Evolutionary conservation across 192 early-diverging fungal genomes (phyloP), one percentile per base, ranked within the genome.

Genomic region (Coemansia sp.): DNA sequence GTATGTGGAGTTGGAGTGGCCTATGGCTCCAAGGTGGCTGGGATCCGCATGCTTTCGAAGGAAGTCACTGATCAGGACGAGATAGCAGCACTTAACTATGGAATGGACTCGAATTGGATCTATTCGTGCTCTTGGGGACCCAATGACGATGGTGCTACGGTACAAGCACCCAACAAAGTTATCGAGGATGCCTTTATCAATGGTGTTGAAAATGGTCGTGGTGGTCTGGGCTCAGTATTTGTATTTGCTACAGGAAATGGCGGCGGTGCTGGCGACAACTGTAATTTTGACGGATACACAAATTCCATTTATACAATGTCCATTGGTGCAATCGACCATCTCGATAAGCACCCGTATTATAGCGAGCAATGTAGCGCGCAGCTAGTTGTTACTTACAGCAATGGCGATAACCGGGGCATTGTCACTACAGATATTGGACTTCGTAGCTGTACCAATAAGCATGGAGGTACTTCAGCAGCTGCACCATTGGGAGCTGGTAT

Each of bases 81-180:
- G 68, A 90, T 96, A 4, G 84, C 84, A 14, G 90, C 94, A 22
- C 85, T 98, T 27, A 98, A 94, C 73, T 97, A 91, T 67, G 86
- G 82, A 30, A 94, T 82, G 73, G 84, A 99, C 48, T 84, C 88
- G 16, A 99, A 93, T 73, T 87, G 94, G 50, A 97, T 99, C 58
- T 99, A 96, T 78, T 94, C 93, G 16, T 98, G 96, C 76, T 90
- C 87, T 38, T 99, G 96, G 96, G 96, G 96, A 0, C 96, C 97
- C 28, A 81, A 85, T 30, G 97, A 99, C 67, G 85, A 94, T 67
- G 97, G 97, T 6, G 69, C 70, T 47, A 82, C 89, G 0, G 89
- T 92, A 67, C 95, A 95, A 41, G 93, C 88, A 2, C 97, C 97
- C 10, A 84, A 88, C 23, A 75, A 85, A 8, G 66, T 94, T 2